Percentiles rank a stretch among this genome's conserved stretches.
Conservation (phyloP, 2,329 filamentous ascomycete species). For the Botryotinia convoluta region DNA sequence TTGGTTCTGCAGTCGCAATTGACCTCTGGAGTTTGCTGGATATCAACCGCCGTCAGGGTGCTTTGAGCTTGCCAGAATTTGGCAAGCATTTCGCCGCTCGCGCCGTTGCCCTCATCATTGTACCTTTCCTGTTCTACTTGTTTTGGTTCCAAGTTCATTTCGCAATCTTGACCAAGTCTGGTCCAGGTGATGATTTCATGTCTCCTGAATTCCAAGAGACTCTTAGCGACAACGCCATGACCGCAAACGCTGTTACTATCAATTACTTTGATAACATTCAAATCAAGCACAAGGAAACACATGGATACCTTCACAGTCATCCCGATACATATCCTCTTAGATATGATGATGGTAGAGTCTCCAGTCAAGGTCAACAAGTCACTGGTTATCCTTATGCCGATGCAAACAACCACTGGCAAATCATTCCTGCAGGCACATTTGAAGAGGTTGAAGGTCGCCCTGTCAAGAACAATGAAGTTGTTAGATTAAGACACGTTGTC, state of each 20-base stretch:
- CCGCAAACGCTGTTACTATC: slow-evolving; percentile 79
- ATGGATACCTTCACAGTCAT: slow-evolving; percentile 93
- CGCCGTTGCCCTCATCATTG: slow-evolving; percentile 77
- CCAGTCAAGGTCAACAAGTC: slow-evolving; percentile 95
- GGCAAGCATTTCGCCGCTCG: slow-evolving; percentile 87
- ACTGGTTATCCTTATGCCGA: slow-evolving; percentile 98
- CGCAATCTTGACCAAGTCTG: slow-evolving; percentile 79
- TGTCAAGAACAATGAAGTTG: slow-evolving; percentile 79
- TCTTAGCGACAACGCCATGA: slow-evolving; percentile 89
- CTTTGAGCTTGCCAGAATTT: slow-evolving; percentile 77
- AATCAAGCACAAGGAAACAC: slow-evolving; percentile 95
- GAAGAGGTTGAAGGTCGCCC: slow-evolving; percentile 59
- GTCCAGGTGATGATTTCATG: slow-evolving; percentile 98
- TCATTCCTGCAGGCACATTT: slow-evolving; percentile 68
- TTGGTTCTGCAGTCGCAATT: slow-evolving; percentile 88
- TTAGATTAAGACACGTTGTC: slow-evolving; percentile 81
- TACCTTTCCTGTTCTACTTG: slow-evolving; percentile 96
- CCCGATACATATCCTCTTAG: slow-evolving; percentile 83
- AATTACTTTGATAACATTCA: slow-evolving; percentile 88
- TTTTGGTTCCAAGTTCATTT: slow-evolving; percentile 99
- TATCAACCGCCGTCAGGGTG: slow-evolving; percentile 77
- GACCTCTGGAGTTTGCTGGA: slow-evolving; percentile 95
- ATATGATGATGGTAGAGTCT: slow-evolving; percentile 96
- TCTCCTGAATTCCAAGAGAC: slow-evolving; percentile 97
- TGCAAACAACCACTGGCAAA: slow-evolving; percentile 98